Percentiles rank a stretch among this genome's conserved stretches.
phyloP scores from a whole-genome alignment of 139 green algal genomes.

The Haematococcus sp. region DNA sequence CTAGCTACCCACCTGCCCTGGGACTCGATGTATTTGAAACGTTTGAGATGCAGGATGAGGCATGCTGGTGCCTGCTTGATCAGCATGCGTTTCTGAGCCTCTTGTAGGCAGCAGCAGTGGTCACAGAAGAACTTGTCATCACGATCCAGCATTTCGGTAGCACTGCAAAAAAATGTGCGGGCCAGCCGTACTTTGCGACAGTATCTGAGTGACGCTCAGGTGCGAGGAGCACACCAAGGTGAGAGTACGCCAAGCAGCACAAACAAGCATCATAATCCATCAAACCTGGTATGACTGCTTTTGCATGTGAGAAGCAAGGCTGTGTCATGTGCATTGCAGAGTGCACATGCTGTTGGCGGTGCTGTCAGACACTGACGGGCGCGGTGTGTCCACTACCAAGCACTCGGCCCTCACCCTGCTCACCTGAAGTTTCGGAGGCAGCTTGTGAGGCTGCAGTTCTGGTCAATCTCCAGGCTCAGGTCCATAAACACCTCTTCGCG shows the following conservation, averaged over 20 bases:
- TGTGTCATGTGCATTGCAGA: no score
- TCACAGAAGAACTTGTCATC: slow-evolving; percentile 98
- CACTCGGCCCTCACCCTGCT: background rate
- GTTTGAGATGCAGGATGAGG: slow-evolving; percentile 94
- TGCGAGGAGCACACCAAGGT: no score
- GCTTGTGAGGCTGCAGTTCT: slow-evolving; percentile 83
- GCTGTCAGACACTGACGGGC: no score
- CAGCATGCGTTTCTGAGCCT: slow-evolving; percentile 92
- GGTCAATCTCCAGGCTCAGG: slow-evolving; percentile 91
- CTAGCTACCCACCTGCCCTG: slow-evolving; percentile 22
- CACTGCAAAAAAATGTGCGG: slow-evolving; percentile 50
- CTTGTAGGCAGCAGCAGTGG: slow-evolving; percentile 83
- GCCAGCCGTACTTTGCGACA: background rate
- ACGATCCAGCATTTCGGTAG: slow-evolving; percentile 76
- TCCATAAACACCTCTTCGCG: slow-evolving; percentile 84
- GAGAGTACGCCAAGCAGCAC: no score
- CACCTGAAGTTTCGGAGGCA: slow-evolving; percentile 91
- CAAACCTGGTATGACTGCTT: no score
- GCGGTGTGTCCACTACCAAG: no score
- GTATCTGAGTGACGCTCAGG: background rate
- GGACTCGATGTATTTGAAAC: slow-evolving; percentile 88
- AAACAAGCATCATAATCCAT: no score
- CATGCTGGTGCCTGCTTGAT: slow-evolving; percentile 76
- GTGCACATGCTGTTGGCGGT: no score
- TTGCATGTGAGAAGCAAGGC: no score